Conservation (phyloP, 2,329 filamentous ascomycete species). For the Cladosporium sp. region DNA sequence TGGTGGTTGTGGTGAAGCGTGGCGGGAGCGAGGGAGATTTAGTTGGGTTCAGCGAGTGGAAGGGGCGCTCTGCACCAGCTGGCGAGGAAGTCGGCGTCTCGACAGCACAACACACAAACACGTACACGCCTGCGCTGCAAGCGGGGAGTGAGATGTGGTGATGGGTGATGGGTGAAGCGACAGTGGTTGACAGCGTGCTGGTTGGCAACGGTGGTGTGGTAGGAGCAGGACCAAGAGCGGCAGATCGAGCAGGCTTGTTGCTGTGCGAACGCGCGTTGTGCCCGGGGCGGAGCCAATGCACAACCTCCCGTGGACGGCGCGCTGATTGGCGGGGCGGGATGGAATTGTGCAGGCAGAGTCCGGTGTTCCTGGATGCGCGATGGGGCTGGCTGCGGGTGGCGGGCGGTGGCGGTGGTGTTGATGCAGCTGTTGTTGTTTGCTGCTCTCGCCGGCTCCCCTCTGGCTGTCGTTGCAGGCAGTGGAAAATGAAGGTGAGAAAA, state of each 20-base stretch:
- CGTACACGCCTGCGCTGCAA: slow-evolving; percentile 14
- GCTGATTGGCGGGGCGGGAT: slow-evolving; percentile 25
- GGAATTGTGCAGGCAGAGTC: neutral
- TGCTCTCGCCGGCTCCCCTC: slow-evolving; percentile 2
- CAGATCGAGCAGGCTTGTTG: slow-evolving; percentile 20
- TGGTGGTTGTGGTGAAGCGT: slow-evolving; percentile 6
- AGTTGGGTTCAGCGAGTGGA: slow-evolving; percentile 8
- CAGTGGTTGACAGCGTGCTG: neutral
- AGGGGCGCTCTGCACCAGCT: slow-evolving; percentile 8
- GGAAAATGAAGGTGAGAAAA: too few relatives aligned
- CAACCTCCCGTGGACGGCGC: slow-evolving; percentile 17
- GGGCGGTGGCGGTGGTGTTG: neutral
- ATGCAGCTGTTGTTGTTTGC: neutral
- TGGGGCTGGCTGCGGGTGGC: neutral
- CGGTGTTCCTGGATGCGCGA: neutral
- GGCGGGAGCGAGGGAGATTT: neutral
- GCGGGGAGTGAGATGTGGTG: slow-evolving; percentile 9
- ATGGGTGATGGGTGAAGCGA: slow-evolving; percentile 3
- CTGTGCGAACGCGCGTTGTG: slow-evolving; percentile 30
- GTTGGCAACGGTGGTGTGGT: slow-evolving; percentile 6
- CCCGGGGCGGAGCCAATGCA: slow-evolving; percentile 21
- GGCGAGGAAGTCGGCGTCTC: neutral
- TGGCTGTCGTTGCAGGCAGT: neutral
- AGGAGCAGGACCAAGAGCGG: slow-evolving; percentile 16
- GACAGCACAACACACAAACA: neutral